A percentile compares a stretch with the other conserved stretches of the same genome.
These are phyloP conservation scores for Babesia ovata DNA, from an alignment of 169 alveolate species.

Conservation along the genomic window DNA sequence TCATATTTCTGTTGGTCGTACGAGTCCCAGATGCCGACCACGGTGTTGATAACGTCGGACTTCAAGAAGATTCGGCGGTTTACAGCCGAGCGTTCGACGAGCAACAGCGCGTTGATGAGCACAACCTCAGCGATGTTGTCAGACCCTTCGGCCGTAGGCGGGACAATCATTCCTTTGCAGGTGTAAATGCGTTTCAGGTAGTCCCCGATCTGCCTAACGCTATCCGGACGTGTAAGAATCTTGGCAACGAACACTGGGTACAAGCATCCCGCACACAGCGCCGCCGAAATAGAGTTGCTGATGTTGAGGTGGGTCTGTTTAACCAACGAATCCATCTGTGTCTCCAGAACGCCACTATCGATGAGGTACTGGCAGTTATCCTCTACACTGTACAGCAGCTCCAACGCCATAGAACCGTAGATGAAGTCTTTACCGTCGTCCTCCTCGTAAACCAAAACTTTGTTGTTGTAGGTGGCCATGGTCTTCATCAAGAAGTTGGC, in stretches of 20 bases:
- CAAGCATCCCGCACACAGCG: slow-evolving; percentile 39
- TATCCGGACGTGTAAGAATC: slow-evolving; percentile 35
- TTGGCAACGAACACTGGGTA: slow-evolving; percentile 23
- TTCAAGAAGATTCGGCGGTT: slow-evolving; percentile 80
- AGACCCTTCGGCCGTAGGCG: slow-evolving; percentile 41
- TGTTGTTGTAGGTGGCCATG: slow-evolving; percentile 40
- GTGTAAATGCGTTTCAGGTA: slow-evolving; percentile 40
- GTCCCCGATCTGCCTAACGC: slow-evolving; percentile 11
- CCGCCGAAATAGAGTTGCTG: slow-evolving; percentile 22
- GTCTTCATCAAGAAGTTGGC: slow-evolving; percentile 31
- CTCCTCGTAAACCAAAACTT: slow-evolving; percentile 28
- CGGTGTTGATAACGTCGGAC: slow-evolving; percentile 72
- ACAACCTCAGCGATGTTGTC: slow-evolving; percentile 63
- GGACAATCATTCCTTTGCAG: slow-evolving; percentile 34
- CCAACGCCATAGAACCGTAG: slow-evolving; percentile 75
- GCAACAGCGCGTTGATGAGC: slow-evolving; percentile 70
- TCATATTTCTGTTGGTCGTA: slow-evolving; percentile 78
- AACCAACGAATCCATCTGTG: slow-evolving; percentile 24
- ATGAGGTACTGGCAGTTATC: slow-evolving; percentile 45
- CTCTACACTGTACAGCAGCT: slow-evolving; percentile 49
- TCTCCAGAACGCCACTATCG: slow-evolving; percentile 39
- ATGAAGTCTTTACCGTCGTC: slow-evolving; percentile 70
- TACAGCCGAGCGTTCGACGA: slow-evolving; percentile 81
- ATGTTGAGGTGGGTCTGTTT: slow-evolving; percentile 58
- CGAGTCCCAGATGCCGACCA: slow-evolving; percentile 81